A percentile compares a stretch with the other conserved stretches of the same genome.
phyloP scores from a whole-genome alignment of 2,329 filamentous ascomycete species.

The Chaetomium olivaceum region DNA sequence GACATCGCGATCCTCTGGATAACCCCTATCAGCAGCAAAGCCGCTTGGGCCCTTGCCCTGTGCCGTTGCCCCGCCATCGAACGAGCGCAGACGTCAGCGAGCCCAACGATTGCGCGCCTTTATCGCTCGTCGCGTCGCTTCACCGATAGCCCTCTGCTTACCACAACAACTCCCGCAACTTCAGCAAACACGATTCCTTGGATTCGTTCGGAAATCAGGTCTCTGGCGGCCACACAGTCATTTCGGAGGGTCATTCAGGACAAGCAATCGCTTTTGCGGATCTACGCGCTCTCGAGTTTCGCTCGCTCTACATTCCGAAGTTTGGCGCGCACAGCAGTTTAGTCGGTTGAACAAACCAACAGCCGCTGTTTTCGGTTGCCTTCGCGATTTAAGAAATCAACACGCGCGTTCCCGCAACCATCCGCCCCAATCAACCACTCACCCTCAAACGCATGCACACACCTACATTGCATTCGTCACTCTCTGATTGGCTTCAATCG shows the following conservation, averaged over 20 bases:
- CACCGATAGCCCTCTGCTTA: neutral
- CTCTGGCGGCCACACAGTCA: neutral
- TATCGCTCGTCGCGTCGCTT: conserved; percentile 4
- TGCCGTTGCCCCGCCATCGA: conserved; percentile 29
- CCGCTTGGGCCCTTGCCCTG: conserved; percentile 15
- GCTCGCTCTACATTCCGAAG: neutral
- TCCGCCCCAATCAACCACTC: neutral
- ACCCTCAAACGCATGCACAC: neutral
- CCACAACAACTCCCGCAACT: neutral
- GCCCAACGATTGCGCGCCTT: conserved; percentile 6
- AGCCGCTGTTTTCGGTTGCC: neutral
- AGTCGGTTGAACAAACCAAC: neutral
- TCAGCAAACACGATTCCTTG: neutral
- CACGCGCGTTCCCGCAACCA: conserved; percentile 1
- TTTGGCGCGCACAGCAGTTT: neutral
- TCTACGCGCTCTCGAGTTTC: neutral
- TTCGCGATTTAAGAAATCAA: neutral
- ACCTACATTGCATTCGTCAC: neutral
- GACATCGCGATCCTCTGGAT: conserved; percentile 3
- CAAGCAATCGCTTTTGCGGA: neutral
- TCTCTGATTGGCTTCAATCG: neutral
- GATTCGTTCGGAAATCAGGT: neutral
- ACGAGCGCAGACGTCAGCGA: conserved; percentile 8
- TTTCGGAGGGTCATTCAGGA: neutral
- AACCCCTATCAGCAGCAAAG: neutral